These are phyloP conservation scores for Wolfiporia cocos DNA, from an alignment of 1,284 basidiomycete genomes.

Conservation along the genomic window DNA sequence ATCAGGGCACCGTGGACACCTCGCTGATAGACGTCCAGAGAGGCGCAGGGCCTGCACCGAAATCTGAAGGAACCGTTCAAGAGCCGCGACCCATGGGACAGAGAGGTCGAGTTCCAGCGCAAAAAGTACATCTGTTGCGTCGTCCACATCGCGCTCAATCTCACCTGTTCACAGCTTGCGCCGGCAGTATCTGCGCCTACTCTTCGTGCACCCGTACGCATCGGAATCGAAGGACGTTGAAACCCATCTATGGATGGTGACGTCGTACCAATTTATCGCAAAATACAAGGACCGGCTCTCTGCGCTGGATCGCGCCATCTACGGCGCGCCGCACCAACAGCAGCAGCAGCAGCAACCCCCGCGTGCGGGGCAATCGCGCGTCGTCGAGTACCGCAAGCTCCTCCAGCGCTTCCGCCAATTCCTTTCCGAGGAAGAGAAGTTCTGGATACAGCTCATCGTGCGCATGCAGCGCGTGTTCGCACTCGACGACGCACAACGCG, in stretches of 20 bases:
- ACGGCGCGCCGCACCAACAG: slow-evolving; percentile 38
- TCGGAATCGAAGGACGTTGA: slow-evolving; percentile 79
- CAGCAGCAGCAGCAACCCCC: slow-evolving; percentile 32
- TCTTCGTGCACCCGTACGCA: slow-evolving; percentile 71
- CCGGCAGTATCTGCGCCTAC: slow-evolving; percentile 66
- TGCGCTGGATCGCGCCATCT: slow-evolving; percentile 56
- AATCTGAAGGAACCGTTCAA: slow-evolving; percentile 66
- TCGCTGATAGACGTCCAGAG: slow-evolving; percentile 34
- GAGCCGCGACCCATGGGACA: slow-evolving; percentile 72
- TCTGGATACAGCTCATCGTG: slow-evolving; percentile 76
- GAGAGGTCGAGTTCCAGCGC: slow-evolving; percentile 78
- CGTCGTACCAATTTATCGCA: slow-evolving; percentile 82
- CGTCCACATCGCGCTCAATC: slow-evolving; percentile 7
- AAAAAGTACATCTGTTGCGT: slow-evolving; percentile 57
- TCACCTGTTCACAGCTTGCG: slow-evolving; percentile 51
- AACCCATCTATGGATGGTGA: slow-evolving; percentile 87
- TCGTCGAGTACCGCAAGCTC: slow-evolving; percentile 79
- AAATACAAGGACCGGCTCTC: slow-evolving; percentile 76
- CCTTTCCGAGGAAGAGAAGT: slow-evolving; percentile 81
- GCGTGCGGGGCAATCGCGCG: slow-evolving; percentile 37
- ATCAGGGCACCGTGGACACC: not conserved
- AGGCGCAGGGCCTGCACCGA: slow-evolving; percentile 65
- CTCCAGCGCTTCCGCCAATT: slow-evolving; percentile 86
- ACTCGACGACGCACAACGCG: slow-evolving; percentile 50
- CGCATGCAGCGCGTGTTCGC: slow-evolving; percentile 67